Evolutionary conservation across 2,329 filamentous ascomycete species (phyloP), one percentile per base, ranked within the genome.

Genomic region (Exophiala sp.): DNA sequence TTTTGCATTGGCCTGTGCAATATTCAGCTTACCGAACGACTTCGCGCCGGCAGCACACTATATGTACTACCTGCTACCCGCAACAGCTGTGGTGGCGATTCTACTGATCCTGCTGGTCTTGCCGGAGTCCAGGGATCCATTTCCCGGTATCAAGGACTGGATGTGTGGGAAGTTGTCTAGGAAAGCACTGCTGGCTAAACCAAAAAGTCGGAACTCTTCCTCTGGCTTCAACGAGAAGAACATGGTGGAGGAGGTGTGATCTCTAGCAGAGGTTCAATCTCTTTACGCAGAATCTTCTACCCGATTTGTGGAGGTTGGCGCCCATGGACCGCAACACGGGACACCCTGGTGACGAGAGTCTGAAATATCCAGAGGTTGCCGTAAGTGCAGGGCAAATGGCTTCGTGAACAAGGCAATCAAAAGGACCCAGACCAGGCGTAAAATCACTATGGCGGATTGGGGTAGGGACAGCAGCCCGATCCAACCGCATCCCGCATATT

Each of bases 21-120:
- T 61, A 11, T 61, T 61, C 47, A 53, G 42, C 42, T 18, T 61
- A 34, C 59, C 59, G 11, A 50, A 54, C 44, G 54, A 61, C 35
- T 58, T 61, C 32, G 56, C 57, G 2, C 59, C 59, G 10, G 56
- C 47, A 2, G 55, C 55, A 24, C 59, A 61, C 32, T 59, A 61
- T 33, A 44, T 61, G 11, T 59, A 59, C 49, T 54, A 54, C 18
- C 55, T 59, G 29, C 40, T 61, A 16, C 59, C 59, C 24, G 53
- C 52, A 18, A 59, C 59, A 3, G 54, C 54, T 2, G 59, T 45
- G 7, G 59, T 61, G 29, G 47, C 57, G 7, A 35, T 61, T 14
- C 29, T 59, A 24, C 59, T 61, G 21, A 32, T 61, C 21, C 50
- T 61, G 38, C 54, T 61, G 6, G 57, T 59, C 2, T 29, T 61